phyloP scores from a whole-genome alignment of 352 stramenopile species.

The Phytopythium helicoides region DNA sequence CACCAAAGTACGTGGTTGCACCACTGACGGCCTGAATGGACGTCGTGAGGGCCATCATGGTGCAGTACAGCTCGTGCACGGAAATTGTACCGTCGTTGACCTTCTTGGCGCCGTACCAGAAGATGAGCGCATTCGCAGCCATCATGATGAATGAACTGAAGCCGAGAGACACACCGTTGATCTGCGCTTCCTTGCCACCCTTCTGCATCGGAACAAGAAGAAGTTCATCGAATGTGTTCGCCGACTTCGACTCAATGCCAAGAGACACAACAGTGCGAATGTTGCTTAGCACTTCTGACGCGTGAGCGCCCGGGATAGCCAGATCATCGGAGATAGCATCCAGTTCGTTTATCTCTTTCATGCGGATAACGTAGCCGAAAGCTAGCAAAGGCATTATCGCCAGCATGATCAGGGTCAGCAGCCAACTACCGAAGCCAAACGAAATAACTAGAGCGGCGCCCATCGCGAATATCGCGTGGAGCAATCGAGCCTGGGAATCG shows the following conservation, averaged over 20 bases:
- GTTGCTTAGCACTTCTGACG: constrained; percentile 36
- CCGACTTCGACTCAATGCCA: constrained; percentile 16
- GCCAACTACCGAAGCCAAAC: constrained; percentile 45
- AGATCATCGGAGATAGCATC: too few relatives aligned
- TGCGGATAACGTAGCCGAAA: constrained; percentile 34
- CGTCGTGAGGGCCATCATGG: constrained; percentile 55
- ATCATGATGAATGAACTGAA: constrained; percentile 61
- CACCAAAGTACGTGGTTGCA: constrained; percentile 19
- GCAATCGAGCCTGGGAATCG: constrained; percentile 35
- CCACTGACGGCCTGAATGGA: constrained; percentile 28
- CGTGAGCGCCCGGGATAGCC: constrained; percentile 29
- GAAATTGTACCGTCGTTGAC: constrained; percentile 31
- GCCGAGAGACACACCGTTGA: constrained; percentile 45
- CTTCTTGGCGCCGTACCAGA: constrained; percentile 54
- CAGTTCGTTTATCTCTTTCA: constrained; percentile 8
- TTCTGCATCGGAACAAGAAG: constrained; percentile 13
- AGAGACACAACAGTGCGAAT: constrained; percentile 43
- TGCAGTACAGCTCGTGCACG: constrained; percentile 41
- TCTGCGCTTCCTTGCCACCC: constrained; percentile 18
- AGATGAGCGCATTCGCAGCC: constrained; percentile 39
- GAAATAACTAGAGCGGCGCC: constrained; percentile 40
- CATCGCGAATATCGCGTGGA: constrained; percentile 47
- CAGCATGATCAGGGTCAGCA: constrained; percentile 55
- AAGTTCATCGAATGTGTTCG: constrained; percentile 13
- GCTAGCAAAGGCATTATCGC: constrained; percentile 54